Evolutionary conservation across 2,329 filamentous ascomycete genomes (phyloP).

Genomic region (Fusarium sp.): DNA sequence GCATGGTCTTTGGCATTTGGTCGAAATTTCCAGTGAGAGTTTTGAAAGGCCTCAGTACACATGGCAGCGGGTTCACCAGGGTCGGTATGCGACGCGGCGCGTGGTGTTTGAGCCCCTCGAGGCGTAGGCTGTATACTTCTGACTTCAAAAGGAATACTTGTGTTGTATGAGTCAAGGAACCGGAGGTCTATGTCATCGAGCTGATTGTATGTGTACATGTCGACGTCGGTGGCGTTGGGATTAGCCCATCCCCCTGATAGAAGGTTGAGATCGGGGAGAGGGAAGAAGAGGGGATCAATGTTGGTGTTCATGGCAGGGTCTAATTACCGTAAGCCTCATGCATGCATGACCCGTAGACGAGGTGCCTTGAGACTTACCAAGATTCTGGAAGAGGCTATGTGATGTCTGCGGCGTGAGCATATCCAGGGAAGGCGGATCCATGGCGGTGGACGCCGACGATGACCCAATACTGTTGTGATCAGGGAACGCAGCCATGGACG

Average conservation of each 20-base stretch:
- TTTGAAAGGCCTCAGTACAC: slow-evolving; percentile 38
- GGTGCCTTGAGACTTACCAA: background rate
- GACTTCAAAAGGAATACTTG: slow-evolving; percentile 43
- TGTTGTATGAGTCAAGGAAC: slow-evolving; percentile 47
- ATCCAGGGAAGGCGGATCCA: slow-evolving; percentile 9
- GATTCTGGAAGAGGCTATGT: slow-evolving; percentile 14
- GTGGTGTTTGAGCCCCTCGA: slow-evolving; percentile 18
- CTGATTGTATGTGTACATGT: slow-evolving; percentile 33
- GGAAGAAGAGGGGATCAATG: slow-evolving; percentile 13
- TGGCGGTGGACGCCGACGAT: background rate
- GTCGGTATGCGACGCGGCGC: slow-evolving; percentile 2
- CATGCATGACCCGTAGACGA: no score
- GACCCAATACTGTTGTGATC: background rate
- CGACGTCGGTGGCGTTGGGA: background rate
- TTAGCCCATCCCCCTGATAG: slow-evolving; percentile 24
- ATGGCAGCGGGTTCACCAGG: slow-evolving; percentile 29
- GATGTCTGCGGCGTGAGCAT: slow-evolving; percentile 21
- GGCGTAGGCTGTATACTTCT: slow-evolving; percentile 13
- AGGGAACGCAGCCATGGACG: background rate
- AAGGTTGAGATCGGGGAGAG: slow-evolving; percentile 34
- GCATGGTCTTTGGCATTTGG: slow-evolving; percentile 45
- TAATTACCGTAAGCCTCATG: background rate
- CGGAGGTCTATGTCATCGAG: slow-evolving; percentile 46
- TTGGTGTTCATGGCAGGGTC: slow-evolving; percentile 10
- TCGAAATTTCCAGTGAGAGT: slow-evolving; percentile 45